Evolutionary conservation across 371 early-diverging fungal genomes (phyloP).

Genomic region (Mortierella sp.): DNA sequence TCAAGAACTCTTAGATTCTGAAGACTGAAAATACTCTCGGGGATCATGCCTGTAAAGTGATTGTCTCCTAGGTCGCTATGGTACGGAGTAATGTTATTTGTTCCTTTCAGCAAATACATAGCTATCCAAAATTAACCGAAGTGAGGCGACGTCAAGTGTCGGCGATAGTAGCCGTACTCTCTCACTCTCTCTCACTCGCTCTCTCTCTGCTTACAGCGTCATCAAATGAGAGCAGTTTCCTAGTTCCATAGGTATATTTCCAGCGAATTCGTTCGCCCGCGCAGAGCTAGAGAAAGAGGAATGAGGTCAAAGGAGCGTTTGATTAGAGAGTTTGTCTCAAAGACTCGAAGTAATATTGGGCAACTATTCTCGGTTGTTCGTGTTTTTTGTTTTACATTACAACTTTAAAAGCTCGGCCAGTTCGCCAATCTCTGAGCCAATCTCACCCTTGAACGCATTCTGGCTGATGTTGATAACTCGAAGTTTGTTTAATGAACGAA

Average conservation of each 20-base stretch:
- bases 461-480: slow-evolving; percentile 31
- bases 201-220: slow-evolving; percentile 16
- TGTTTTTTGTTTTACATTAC: slow-evolving; percentile 14
- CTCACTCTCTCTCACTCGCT: too few species aligned
- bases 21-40: slow-evolving; percentile 21
- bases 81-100: too few species aligned
- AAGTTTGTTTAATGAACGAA: slow-evolving; percentile 26
- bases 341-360: too few species aligned
- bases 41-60: slow-evolving; percentile 30
- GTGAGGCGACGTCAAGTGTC: too few species aligned
- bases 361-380: too few species aligned
- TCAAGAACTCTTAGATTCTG: slow-evolving; percentile 34
- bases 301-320: too few species aligned
- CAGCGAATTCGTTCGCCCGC: slow-evolving; percentile 37
- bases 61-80: slow-evolving; percentile 27
- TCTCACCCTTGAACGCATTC: slow-evolving; percentile 37
- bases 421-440: slow-evolving; percentile 25
- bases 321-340: not conserved
- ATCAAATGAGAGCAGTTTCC: slow-evolving; percentile 27
- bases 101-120: too few species aligned
- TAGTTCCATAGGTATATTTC: slow-evolving; percentile 21
- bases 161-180: too few species aligned
- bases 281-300: slow-evolving; percentile 19
- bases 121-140: too few species aligned
- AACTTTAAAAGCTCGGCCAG: slow-evolving; percentile 23